Base-by-base conservation (phyloP, 768 basidiomycete species). In the Boletales sp. region DNA sequence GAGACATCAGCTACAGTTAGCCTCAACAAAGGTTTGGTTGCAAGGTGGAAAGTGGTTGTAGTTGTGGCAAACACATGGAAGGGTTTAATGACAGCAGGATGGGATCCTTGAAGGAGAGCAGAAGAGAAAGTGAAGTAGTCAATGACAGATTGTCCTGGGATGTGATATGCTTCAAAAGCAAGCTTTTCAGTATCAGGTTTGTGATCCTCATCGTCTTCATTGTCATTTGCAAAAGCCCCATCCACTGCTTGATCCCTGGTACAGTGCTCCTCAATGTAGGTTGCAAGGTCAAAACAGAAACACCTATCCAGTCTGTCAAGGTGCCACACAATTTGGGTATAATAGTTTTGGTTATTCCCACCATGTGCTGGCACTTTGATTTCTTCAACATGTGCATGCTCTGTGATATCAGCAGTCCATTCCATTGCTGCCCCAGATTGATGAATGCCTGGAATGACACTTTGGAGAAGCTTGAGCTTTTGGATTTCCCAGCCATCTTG, bases 41-140 rank as follows among this genome's bases (percentile, higher is more conserved):
- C 36, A 30, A 54, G 43, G 42, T 49, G 48, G 19, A 54, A 44
- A 11, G 42, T 37, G 19, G 48, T 54, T 3, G 37, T 54, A 5
- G 34, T 14, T 3, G 38, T 45, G 4, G 38, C 35, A 31, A 54
- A 45, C 6, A 39, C 49, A n/a, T 8, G 33, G 21, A 35, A 35
- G 9, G 48, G 53, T 17, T 42, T 49, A 3, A 30, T 17, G 12
- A 36, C 8, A 32, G 45, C 63, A 57, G 10, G 66, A 58, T 10
- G 63, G 55, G 41, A 34, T 19, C 47, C 41, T 13, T 25, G n/a
- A 4, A 45, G 33, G n/a, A 49, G 41, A 12, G 43, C 8, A 5
- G 8, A 28, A 8, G 36, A 40, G 8, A 49, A 46, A 13, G 42
- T 0, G 8, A 54, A 54, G 21, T 54, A 54, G 32, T 54, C 19